Base-by-base conservation (phyloP, 2,329 filamentous ascomycete genomes). In the Cladobotryum mycophilum region DNA sequence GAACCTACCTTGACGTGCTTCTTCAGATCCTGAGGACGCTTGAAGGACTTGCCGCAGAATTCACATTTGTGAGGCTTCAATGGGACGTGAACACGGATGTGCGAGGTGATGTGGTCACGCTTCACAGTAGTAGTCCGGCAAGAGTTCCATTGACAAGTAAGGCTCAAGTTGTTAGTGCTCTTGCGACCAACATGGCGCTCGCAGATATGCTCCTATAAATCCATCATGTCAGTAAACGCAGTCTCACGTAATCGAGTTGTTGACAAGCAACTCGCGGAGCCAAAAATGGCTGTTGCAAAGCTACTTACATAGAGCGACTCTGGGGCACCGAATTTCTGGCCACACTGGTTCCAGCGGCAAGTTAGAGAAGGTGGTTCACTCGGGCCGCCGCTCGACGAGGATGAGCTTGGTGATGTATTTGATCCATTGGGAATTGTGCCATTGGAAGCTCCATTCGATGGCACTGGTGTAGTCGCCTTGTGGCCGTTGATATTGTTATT, bases 11-110 rank as follows among this genome's bases (percentile, higher is more conserved):
- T 99, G 71, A 97, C 90, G 69, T 99, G 93, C 77, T 99, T 99
- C 83, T 99, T 97, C 63, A 99, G 71, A 75, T 99, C 93, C 74
- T 99, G 93, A 2, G 93, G 93, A 34, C 93, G 88, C 82, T 99
- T 99, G 80, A 99, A 99, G 1, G 91, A 91, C 77, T 99, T 99
- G 67, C 89, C 89, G 67, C 93, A 99, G 73, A 96, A 95, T 67
- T 96, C 91, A 70, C 93, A 99, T 73, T 96, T 97, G 76, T 99
- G 93, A 59, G 93, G 93, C 79, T 99, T 99, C 55, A 99, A 77
- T 1, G 93, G 93, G n/a, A 99, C 92, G 69, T 99, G 93, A 48
- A 97, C 93, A 58, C 93, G 89, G 62, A 99, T 96, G 72, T 99
- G 93, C 46, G 93, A 97, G 46, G 93, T 99, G 71, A 99, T 99